Conservation (phyloP, 768 basidiomycete genomes). For the Candolleomyces aberdarensis region DNA sequence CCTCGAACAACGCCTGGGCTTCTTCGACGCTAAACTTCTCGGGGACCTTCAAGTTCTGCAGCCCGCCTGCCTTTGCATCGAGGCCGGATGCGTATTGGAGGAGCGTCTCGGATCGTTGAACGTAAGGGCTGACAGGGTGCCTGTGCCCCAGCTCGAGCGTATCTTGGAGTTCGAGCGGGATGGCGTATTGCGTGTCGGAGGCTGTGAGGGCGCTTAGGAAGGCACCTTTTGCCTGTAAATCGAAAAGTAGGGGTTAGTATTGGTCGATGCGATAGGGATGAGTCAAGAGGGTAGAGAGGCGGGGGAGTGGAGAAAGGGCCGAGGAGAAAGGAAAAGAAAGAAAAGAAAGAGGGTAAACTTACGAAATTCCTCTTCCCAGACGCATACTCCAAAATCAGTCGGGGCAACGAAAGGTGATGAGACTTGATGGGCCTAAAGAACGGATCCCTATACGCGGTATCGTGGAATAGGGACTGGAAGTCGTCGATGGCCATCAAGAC, state of each 20-base stretch:
- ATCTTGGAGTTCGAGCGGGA: constrained; percentile 63
- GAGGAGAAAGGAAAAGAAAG: neutral
- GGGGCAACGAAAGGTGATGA: constrained; percentile 77
- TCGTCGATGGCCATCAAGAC: constrained; percentile 87
- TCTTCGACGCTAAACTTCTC: constrained; percentile 60
- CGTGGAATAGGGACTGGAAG: constrained; percentile 75
- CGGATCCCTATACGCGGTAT: constrained; percentile 69
- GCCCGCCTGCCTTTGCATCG: constrained; percentile 24
- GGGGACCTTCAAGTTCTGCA: constrained; percentile 41
- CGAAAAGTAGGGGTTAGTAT: neutral
- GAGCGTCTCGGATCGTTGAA: constrained; percentile 21
- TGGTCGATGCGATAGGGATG: neutral
- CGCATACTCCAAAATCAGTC: constrained; percentile 74
- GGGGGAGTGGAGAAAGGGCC: neutral
- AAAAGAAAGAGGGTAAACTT: constrained; percentile 22
- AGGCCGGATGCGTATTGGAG: too few species aligned
- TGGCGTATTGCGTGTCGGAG: constrained; percentile 54
- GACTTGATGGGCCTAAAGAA: constrained; percentile 66
- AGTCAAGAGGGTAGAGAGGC: neutral
- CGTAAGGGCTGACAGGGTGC: constrained; percentile 42
- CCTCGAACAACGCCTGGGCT: constrained; percentile 70
- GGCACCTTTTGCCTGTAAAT: constrained; percentile 58
- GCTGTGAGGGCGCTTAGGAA: constrained; percentile 68
- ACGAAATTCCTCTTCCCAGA: constrained; percentile 70
- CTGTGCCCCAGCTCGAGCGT: constrained; percentile 48